Percentiles rank a stretch among this genome's conserved stretches.
Conservation (phyloP, 768 basidiomycete species). For the Gelatoporia subvermispora region DNA sequence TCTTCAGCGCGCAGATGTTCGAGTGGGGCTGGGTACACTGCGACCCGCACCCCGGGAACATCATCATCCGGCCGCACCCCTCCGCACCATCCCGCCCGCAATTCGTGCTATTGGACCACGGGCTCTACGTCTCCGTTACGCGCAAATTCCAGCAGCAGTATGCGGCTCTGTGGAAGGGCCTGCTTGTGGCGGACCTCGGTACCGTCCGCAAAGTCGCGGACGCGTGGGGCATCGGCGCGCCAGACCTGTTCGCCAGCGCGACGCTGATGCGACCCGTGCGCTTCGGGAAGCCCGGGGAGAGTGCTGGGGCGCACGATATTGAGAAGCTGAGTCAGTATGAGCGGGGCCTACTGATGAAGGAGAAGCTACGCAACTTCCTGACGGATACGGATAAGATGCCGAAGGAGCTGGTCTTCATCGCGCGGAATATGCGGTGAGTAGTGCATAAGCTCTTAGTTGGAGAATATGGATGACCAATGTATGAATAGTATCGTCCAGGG, state of each 20-base stretch:
- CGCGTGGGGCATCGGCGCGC: slow-evolving; percentile 65
- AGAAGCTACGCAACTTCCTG: slow-evolving; percentile 60
- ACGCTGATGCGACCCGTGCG: slow-evolving; percentile 62
- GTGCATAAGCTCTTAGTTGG: slow-evolving; percentile 1
- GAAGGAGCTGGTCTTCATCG: slow-evolving; percentile 68
- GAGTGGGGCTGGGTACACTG: slow-evolving; percentile 90
- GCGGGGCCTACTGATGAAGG: slow-evolving; percentile 62
- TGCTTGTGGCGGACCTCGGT: slow-evolving; percentile 52
- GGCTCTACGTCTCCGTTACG: slow-evolving; percentile 74
- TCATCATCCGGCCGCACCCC: slow-evolving; percentile 64
- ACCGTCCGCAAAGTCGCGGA: slow-evolving; percentile 46
- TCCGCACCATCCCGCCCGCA: slow-evolving; percentile 46
- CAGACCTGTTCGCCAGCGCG: slow-evolving; percentile 71
- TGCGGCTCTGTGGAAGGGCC: slow-evolving; percentile 69
- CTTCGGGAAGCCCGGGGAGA: slow-evolving; percentile 17
- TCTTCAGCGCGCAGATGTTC: slow-evolving; percentile 89
- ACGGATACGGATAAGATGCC: slow-evolving; percentile 75
- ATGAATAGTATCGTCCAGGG: slow-evolving; percentile 33
- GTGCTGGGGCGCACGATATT: slow-evolving; percentile 17
- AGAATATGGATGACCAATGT: background rate
- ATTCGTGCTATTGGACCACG: slow-evolving; percentile 88
- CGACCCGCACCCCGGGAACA: slow-evolving; percentile 71
- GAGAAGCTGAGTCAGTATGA: slow-evolving; percentile 57
- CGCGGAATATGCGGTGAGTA: slow-evolving; percentile 66
- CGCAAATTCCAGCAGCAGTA: slow-evolving; percentile 72